Evolutionary conservation across 2,329 filamentous ascomycete genomes (phyloP).

Genomic region (Teratosphaeria epicoccoides): DNA sequence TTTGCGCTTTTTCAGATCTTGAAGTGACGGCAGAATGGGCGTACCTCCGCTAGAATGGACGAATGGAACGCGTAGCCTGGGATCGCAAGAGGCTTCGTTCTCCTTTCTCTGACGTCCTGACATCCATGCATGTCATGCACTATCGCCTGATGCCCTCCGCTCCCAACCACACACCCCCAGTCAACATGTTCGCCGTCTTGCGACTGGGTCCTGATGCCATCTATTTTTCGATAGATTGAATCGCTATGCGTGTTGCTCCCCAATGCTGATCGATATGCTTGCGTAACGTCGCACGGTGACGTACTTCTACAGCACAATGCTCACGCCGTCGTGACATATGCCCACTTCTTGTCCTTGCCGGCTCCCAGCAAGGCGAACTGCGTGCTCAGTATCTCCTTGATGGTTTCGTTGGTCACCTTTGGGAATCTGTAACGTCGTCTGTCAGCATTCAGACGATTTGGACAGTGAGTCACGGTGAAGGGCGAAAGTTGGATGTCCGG

Average conservation of each 20-base stretch:
- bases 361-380: conserved; percentile 54
- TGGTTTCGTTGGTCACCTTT: conserved; percentile 56
- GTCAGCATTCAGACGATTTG: no score
- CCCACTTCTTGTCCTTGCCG: conserved; percentile 58
- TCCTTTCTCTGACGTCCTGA: no score
- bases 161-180: background rate
- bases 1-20: no score
- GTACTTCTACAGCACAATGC: background rate
- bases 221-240: background rate
- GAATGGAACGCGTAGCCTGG: no score
- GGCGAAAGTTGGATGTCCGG: no score
- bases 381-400: conserved; percentile 58
- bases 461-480: no score
- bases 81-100: no score
- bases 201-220: no score
- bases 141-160: background rate
- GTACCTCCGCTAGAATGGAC: no score
- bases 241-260: background rate
- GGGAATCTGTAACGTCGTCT: conserved; percentile 46
- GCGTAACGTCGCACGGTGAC: background rate
- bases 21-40: no score
- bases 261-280: background rate
- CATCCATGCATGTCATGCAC: no score
- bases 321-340: conserved; percentile 12
- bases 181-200: no score